Conservation (phyloP, 306 rosid genomes). For the Citrullus amarus region DNA sequence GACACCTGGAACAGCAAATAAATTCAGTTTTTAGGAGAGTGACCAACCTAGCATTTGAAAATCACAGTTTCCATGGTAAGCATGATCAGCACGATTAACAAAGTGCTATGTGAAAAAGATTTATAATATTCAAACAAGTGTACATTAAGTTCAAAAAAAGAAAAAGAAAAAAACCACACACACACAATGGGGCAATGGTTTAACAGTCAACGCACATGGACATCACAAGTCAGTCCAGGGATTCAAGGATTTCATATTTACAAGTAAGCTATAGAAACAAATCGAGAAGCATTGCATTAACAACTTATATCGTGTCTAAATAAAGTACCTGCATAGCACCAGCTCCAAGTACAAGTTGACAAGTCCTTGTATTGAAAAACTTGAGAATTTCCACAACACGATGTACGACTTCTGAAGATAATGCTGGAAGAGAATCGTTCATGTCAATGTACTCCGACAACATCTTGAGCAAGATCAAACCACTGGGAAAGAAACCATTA, state of each 20-base stretch:
- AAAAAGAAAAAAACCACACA: background rate
- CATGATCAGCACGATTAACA: background rate
- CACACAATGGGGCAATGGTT: background rate
- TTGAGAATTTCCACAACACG: slow-evolving; percentile 91
- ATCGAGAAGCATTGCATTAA: background rate
- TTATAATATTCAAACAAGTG: background rate
- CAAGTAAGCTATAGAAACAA: slow-evolving; percentile 2
- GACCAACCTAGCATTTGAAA: slow-evolving; percentile 9
- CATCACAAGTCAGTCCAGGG: background rate
- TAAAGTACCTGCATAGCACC: slow-evolving; percentile 96
- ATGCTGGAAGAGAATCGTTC: slow-evolving; percentile 64
- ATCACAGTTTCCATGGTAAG: slow-evolving; percentile 10
- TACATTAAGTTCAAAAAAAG: background rate
- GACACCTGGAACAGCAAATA: slow-evolving; percentile 58
- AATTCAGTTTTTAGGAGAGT: slow-evolving; percentile 18
- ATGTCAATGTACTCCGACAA: slow-evolving; percentile 89
- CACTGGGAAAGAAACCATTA: slow-evolving; percentile 42
- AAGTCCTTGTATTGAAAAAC: slow-evolving; percentile 93
- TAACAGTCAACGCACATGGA: background rate
- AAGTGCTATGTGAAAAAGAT: background rate
- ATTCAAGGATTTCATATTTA: background rate
- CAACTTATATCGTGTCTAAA: background rate
- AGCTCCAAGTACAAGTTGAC: slow-evolving; percentile 99
- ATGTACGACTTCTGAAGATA: slow-evolving; percentile 89
- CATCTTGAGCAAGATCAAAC: slow-evolving; percentile 93